A percentile compares a stretch with the other conserved stretches of the same genome.
These are phyloP conservation scores for Eruca vesicaria DNA, from an alignment of 441 rosid genomes.

Conservation along the genomic window DNA sequence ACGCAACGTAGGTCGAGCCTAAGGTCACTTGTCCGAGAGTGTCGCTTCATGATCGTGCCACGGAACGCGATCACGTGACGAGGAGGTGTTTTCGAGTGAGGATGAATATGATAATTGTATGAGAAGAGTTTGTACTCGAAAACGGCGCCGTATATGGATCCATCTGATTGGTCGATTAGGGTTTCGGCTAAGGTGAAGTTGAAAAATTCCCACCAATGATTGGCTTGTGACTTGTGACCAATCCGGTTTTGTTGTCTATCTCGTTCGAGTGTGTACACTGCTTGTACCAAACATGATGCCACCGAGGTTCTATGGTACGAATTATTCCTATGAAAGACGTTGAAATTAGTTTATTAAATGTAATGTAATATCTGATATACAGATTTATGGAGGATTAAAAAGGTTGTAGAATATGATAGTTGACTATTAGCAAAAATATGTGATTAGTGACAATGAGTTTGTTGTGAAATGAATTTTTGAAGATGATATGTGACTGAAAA, in stretches of 20 bases:
- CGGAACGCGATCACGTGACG: conserved; percentile 49
- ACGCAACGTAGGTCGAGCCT: conserved; percentile 36
- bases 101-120: not conserved
- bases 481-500: conserved; percentile 7
- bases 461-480: not conserved
- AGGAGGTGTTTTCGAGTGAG: conserved; percentile 26
- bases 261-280: conserved; percentile 44
- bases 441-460: not conserved
- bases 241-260: conserved; percentile 46
- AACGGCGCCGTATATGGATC: conserved; percentile 51
- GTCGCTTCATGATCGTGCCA: conserved; percentile 38
- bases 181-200: conserved; percentile 34
- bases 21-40: conserved; percentile 38
- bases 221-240: conserved; percentile 41
- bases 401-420: not conserved
- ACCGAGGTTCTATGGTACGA: conserved; percentile 41
- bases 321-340: conserved; percentile 38
- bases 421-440: not conserved
- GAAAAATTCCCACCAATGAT: conserved; percentile 58
- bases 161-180: conserved; percentile 42
- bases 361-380: not conserved
- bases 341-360: not conserved
- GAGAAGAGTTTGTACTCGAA: conserved; percentile 28
- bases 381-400: not conserved
- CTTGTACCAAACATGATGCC: conserved; percentile 52